Conservation (phyloP, 441 rosid species). For the Erysimum cheiri region DNA sequence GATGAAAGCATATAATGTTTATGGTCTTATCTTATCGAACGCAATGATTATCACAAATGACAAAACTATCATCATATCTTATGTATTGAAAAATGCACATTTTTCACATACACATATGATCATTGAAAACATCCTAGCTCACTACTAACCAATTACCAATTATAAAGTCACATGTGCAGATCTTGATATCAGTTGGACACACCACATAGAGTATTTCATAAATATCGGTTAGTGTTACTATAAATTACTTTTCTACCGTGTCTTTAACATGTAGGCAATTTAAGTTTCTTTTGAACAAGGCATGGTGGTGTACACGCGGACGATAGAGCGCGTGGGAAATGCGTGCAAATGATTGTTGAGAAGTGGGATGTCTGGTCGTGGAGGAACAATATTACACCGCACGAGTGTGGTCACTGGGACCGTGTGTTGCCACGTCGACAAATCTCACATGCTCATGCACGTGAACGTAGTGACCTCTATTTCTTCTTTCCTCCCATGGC, state of each 20-base stretch:
- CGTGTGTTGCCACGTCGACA: constrained; percentile 18
- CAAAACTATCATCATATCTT: not conserved
- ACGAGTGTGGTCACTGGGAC: constrained; percentile 43
- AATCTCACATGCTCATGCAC: constrained; percentile 45
- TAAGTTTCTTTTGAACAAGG: too few species aligned
- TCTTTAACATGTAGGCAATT: too few species aligned
- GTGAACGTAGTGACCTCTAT: constrained; percentile 37
- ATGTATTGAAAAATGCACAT: not conserved
- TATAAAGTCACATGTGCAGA: not conserved
- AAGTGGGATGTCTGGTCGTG: constrained; percentile 41
- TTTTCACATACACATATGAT: not conserved
- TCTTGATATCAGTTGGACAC: not conserved
- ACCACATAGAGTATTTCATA: too few species aligned
- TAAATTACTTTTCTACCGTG: too few species aligned
- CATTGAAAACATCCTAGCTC: not conserved
- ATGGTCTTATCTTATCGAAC: not conserved
- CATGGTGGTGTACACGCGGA: constrained; percentile 14
- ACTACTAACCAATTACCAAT: not conserved
- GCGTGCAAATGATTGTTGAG: constrained; percentile 41
- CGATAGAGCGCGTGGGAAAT: constrained; percentile 34
- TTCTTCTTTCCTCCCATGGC: constrained; percentile 16
- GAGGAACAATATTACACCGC: constrained; percentile 45
- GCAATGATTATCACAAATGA: not conserved
- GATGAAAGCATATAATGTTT: not conserved
- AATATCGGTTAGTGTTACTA: too few species aligned